Evolutionary conservation across 208 protist genomes (phyloP).

Genomic region (Wallacemonas sp.): DNA sequence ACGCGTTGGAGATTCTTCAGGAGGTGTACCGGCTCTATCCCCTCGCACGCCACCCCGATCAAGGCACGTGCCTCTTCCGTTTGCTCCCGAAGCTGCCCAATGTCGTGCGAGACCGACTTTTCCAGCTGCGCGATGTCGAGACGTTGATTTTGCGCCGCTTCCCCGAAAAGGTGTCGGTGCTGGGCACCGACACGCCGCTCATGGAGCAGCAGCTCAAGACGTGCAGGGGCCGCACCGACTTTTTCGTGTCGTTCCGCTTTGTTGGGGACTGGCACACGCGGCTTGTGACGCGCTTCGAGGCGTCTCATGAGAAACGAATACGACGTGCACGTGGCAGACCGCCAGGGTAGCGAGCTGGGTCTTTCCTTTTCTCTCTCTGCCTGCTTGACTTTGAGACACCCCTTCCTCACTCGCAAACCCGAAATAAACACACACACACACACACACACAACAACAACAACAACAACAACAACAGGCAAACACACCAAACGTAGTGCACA

Average conservation of each 20-base stretch:
- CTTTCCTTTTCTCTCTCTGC: conserved; percentile 10
- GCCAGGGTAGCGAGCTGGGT: not conserved
- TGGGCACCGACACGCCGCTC: conserved; percentile 18
- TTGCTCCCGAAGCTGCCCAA: conserved; percentile 43
- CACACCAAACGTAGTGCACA: no score
- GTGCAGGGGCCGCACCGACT: conserved; percentile 37
- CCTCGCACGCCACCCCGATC: conserved; percentile 41
- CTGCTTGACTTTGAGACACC: conserved; percentile 11
- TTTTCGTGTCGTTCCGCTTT: conserved; percentile 78
- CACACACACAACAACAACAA: not conserved
- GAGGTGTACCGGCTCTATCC: conserved; percentile 63
- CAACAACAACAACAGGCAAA: no score
- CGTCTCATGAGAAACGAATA: conserved; percentile 23
- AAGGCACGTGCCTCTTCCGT: conserved; percentile 63
- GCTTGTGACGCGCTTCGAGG: conserved; percentile 48
- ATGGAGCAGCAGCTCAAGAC: not conserved
- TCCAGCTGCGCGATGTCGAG: conserved; percentile 55
- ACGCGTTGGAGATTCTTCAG: conserved; percentile 71
- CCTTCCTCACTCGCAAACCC: no score
- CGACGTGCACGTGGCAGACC: conserved; percentile 12
- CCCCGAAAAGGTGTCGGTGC: conserved; percentile 76
- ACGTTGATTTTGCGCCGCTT: conserved; percentile 53
- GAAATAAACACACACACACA: conserved; percentile 4
- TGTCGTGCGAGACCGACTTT: conserved; percentile 38
- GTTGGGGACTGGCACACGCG: conserved; percentile 68